phyloP scores from a whole-genome alignment of 83 land plant genomes.

The Diphasiastrum complanatum region DNA sequence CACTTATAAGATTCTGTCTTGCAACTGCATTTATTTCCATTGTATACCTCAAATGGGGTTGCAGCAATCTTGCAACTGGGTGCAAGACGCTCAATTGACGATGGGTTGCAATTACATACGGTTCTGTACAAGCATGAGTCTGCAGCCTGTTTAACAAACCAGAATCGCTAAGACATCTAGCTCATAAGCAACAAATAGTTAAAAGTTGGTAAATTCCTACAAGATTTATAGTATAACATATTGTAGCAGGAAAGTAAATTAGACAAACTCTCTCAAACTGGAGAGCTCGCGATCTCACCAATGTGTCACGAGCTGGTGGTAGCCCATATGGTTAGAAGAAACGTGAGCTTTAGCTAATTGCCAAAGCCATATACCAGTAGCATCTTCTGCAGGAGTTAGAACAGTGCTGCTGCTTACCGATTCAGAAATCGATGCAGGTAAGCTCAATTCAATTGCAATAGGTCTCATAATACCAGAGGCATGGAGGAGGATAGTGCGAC shows the following conservation, averaged over 20 bases:
- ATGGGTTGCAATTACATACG: slow-evolving; percentile 74
- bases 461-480: slow-evolving; percentile 33
- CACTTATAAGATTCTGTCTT: slow-evolving; percentile 63
- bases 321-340: slow-evolving; percentile 59
- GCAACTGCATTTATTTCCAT: slow-evolving; percentile 82
- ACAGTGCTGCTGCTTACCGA: slow-evolving; percentile 30
- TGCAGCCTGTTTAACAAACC: slow-evolving; percentile 51
- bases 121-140: slow-evolving; percentile 67
- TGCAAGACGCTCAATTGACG: slow-evolving; percentile 71
- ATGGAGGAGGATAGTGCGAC: slow-evolving; percentile 44
- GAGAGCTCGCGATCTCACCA: slow-evolving; percentile 34
- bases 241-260: background rate
- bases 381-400: slow-evolving; percentile 58
- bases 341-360: slow-evolving; percentile 71
- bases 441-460: slow-evolving; percentile 57
- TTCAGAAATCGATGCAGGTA: slow-evolving; percentile 43
- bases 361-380: slow-evolving; percentile 77
- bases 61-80: slow-evolving; percentile 64
- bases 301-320: slow-evolving; percentile 74
- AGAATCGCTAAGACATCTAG: background rate
- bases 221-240: no score
- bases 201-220: no score
- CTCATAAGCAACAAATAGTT: no score
- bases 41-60: slow-evolving; percentile 77
- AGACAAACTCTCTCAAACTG: background rate